Conservation (phyloP, 2,329 filamentous ascomycete species). For the Pseudohalonectria lignicola region DNA sequence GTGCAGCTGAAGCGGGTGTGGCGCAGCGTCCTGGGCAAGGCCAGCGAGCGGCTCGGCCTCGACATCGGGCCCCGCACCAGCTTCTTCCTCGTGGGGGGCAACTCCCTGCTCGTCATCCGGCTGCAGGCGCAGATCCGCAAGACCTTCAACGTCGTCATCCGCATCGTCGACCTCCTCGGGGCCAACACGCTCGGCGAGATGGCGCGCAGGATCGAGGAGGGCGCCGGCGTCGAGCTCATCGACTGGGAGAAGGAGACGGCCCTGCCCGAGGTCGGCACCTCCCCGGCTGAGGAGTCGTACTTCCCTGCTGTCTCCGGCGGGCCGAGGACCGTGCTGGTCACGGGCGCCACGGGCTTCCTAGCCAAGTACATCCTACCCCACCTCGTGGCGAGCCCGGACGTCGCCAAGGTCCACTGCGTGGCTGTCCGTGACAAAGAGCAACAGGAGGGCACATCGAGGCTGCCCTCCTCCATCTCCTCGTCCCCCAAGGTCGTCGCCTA, state of each 20-base stretch:
- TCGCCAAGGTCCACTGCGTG: neutral
- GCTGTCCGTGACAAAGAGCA: neutral
- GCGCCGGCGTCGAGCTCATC: slow-evolving; percentile 2
- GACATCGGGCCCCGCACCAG: slow-evolving; percentile 13
- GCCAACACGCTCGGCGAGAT: slow-evolving; percentile 25
- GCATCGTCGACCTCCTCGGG: slow-evolving; percentile 24
- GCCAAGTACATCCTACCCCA: slow-evolving; percentile 23
- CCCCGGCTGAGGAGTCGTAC: neutral
- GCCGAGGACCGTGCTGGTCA: slow-evolving; percentile 23
- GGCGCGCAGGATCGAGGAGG: slow-evolving; percentile 18
- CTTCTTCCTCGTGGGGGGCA: slow-evolving; percentile 17
- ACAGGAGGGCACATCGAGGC: neutral
- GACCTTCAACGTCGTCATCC: slow-evolving; percentile 17
- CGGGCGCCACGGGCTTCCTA: slow-evolving; percentile 29
- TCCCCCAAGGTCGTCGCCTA: slow-evolving; percentile 8
- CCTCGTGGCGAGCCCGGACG: slow-evolving; percentile 12
- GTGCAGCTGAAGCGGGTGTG: neutral
- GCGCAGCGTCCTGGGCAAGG: neutral
- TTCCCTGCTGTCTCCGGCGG: no score
- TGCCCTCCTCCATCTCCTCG: neutral
- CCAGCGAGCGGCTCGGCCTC: neutral
- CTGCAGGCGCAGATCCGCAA: slow-evolving; percentile 23
- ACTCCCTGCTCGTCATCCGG: slow-evolving; percentile 18
- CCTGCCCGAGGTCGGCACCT: neutral
- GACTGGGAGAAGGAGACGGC: slow-evolving; percentile 16